These are phyloP conservation scores for Betula pendula DNA, from an alignment of 306 rosid species.

Conservation along the genomic window DNA sequence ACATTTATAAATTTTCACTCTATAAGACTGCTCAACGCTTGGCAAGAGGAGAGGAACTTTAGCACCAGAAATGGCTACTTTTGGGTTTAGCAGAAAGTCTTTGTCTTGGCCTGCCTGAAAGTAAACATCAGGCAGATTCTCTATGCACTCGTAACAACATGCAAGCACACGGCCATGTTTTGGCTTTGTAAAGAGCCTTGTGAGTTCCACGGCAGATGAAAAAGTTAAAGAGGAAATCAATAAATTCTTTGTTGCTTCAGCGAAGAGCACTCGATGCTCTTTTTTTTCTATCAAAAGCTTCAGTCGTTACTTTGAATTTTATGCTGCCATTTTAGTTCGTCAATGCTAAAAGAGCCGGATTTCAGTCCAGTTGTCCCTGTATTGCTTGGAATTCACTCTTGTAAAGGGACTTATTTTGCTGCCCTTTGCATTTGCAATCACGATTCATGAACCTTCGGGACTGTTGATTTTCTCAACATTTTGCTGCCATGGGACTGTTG, in stretches of 20 bases:
- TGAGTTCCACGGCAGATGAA: slow-evolving; percentile 35
- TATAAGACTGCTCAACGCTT: not conserved
- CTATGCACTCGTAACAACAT: slow-evolving; percentile 10
- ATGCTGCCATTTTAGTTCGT: no score
- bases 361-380: no score
- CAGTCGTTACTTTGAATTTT: no score
- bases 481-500: no score
- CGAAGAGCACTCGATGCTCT: slow-evolving; percentile 35
- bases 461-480: no score
- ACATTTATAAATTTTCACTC: not conserved
- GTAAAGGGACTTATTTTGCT: no score
- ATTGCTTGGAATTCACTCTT: no score
- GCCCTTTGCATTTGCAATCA: no score
- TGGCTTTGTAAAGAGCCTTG: slow-evolving; percentile 22
- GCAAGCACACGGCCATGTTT: slow-evolving; percentile 5
- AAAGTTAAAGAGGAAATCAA: slow-evolving; percentile 45
- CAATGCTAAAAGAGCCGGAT: no score
- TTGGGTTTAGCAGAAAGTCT: not conserved
- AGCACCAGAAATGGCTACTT: not conserved
- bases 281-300: slow-evolving; percentile 40
- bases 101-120: not conserved
- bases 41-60: not conserved
- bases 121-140: not conserved
- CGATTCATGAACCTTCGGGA: no score
- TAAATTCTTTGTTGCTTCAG: slow-evolving; percentile 51